Evolutionary conservation across 306 rosid genomes (phyloP).

Genomic region (Quercus variabilis): DNA sequence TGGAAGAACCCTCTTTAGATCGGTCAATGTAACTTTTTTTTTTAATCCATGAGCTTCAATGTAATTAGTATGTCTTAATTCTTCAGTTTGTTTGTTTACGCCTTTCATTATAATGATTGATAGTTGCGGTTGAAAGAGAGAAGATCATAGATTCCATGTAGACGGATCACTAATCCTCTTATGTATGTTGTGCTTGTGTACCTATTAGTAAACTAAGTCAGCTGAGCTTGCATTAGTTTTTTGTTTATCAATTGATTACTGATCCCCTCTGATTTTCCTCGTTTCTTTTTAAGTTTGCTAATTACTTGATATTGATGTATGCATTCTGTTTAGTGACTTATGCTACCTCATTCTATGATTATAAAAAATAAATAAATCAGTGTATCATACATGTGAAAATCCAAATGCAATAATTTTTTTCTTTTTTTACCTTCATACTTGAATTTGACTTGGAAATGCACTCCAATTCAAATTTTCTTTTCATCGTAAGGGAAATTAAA

Average conservation of each 20-base stretch:
- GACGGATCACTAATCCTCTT: background rate
- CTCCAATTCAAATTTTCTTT: slow-evolving; percentile 3
- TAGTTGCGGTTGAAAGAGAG: background rate
- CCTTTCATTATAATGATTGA: background rate
- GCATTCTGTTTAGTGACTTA: background rate
- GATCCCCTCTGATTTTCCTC: background rate
- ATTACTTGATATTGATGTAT: background rate
- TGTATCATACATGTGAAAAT: background rate
- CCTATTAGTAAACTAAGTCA: background rate
- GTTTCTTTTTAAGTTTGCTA: background rate
- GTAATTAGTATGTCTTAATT: background rate
- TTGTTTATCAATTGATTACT: background rate
- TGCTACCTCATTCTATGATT: background rate
- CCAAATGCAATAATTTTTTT: background rate
- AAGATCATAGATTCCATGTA: background rate
- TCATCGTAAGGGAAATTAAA: background rate
- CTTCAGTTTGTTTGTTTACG: background rate
- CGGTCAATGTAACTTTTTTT: background rate
- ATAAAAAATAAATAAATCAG: background rate
- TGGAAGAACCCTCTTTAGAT: background rate
- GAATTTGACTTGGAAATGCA: slow-evolving; percentile 10
- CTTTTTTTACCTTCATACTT: background rate
- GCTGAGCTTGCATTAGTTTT: background rate
- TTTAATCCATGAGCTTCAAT: background rate
- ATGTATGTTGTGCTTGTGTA: background rate